Conservation (phyloP, 2,329 filamentous ascomycete species). For the Aspergillus sp. region DNA sequence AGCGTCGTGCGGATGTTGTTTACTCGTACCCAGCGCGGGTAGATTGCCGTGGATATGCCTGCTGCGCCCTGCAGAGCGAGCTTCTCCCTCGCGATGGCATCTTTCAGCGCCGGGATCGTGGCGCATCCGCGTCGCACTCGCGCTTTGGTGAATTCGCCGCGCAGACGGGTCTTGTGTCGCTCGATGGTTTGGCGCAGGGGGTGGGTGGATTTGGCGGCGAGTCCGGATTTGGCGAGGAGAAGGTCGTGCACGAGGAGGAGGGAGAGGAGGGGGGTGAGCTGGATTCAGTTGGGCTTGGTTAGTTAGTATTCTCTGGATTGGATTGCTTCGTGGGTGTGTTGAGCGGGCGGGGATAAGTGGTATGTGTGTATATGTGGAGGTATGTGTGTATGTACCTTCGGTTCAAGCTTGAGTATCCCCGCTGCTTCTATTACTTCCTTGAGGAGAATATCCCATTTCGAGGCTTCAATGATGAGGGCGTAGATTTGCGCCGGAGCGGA, state of each 20-base stretch:
- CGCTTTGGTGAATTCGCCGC: slow-evolving; percentile 78
- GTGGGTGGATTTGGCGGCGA: slow-evolving; percentile 78
- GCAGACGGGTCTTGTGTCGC: slow-evolving; percentile 77
- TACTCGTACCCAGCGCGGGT: slow-evolving; percentile 90
- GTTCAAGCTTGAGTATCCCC: slow-evolving; percentile 74
- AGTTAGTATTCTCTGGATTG: slow-evolving; percentile 29
- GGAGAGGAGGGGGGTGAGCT: slow-evolving; percentile 79
- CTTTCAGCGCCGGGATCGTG: slow-evolving; percentile 64
- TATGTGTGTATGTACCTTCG: slow-evolving; percentile 64
- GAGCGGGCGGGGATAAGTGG: too few relatives aligned
- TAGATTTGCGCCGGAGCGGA: slow-evolving; percentile 80
- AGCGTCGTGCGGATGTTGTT: slow-evolving; percentile 76
- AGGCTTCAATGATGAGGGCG: slow-evolving; percentile 79
- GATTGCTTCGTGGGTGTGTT: too few relatives aligned
- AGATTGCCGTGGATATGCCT: slow-evolving; percentile 36
- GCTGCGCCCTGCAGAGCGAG: slow-evolving; percentile 48
- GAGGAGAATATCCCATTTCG: slow-evolving; percentile 85
- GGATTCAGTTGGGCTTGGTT: slow-evolving; percentile 34
- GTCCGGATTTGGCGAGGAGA: slow-evolving; percentile 75
- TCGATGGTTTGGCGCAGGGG: slow-evolving; percentile 74
- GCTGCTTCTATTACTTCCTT: slow-evolving; percentile 87
- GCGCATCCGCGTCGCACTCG: slow-evolving; percentile 71
- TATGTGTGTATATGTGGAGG: too few relatives aligned
- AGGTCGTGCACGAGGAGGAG: slow-evolving; percentile 85
- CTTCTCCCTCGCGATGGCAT: slow-evolving; percentile 37